Evolutionary conservation across 1,139 yeast species (phyloP), one percentile per base, ranked within the genome.

Genomic region (Pichia cactophila): DNA sequence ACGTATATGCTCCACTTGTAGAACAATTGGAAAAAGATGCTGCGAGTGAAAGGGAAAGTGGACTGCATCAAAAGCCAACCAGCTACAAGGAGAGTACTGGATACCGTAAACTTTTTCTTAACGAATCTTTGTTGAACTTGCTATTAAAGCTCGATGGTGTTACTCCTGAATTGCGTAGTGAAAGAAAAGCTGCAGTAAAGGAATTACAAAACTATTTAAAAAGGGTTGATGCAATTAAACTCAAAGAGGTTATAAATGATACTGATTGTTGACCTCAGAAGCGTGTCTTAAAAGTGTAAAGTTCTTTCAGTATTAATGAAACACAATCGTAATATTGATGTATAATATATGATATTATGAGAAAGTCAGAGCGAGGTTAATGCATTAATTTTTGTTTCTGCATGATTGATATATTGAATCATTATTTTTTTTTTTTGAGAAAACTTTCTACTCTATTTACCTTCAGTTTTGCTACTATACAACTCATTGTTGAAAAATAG

Each of bases 41-140:
- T 8, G 40, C 38, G 47, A 42, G 17, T 33, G 43, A 43, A 20
- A 5, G 33, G 14, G 38, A 36, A 4, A 29, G 31, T 9, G 41
- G 51, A 4, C 51, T 42, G 23, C 43, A 26, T 0, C 26, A 49
- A 26, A 46, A 41, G 41, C 20, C 35, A 12, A 11, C n/a, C 6
- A 39, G 44, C 5, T 51, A 48, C 33, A 51, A 51, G 28, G 50
- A 51, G 8, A 44, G 40, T 16, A 51, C 50, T 0, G 69, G 72
- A 44, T 83, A 78, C 62, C 75, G 76, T 60, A 75, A 72, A 57
- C 75, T 77, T 48, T 84, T 72, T 61, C 80, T 73, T 61, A 83
- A 80, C 56, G 94, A 85, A 61, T 76, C 77, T 74, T 68, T 84
- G 47, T 69, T 84, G 62, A 83, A 84, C 61, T 74, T 83, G 56